A percentile compares a stretch with the other conserved stretches of the same genome.
Evolutionary conservation across 2,329 filamentous ascomycete genomes (phyloP).

Genomic region (Paradendryphiella salina): DNA sequence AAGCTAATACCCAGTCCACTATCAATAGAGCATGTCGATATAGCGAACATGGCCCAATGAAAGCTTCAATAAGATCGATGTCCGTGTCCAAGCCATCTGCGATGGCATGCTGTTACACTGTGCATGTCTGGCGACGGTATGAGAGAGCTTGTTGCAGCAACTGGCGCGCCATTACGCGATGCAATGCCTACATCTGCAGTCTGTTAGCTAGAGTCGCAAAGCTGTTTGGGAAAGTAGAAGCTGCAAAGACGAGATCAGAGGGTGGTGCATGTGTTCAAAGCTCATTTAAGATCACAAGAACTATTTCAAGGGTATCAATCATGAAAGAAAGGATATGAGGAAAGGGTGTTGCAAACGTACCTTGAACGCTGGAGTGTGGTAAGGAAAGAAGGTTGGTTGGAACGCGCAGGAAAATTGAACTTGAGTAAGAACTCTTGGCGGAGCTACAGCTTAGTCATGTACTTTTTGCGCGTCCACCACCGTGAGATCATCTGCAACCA

Average conservation of each 20-base stretch:
- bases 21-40: neutral
- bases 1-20: neutral
- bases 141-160: neutral
- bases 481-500: conserved; percentile 16
- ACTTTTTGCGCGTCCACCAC: conserved; percentile 14
- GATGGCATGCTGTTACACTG: too few species aligned
- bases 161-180: neutral
- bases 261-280: conserved; percentile 65
- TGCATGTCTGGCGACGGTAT: neutral
- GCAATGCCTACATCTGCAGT: conserved; percentile 4
- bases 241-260: conserved; percentile 50
- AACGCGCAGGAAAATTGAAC: conserved; percentile 34
- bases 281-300: conserved; percentile 61
- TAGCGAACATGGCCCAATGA: neutral
- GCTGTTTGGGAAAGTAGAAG: conserved; percentile 14
- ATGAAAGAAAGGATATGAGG: conserved; percentile 38
- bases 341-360: conserved; percentile 26
- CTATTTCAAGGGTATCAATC: conserved; percentile 58
- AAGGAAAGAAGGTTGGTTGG: conserved; percentile 23
- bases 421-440: conserved; percentile 37
- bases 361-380: conserved; percentile 25
- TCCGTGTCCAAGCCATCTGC: neutral
- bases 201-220: conserved; percentile 26
- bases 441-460: conserved; percentile 36
- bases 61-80: neutral